Evolutionary conservation across 2,329 filamentous ascomycete genomes (phyloP), one percentile per base, ranked within the genome.

Genomic region (Zelopaecilomyces penicillatus): DNA sequence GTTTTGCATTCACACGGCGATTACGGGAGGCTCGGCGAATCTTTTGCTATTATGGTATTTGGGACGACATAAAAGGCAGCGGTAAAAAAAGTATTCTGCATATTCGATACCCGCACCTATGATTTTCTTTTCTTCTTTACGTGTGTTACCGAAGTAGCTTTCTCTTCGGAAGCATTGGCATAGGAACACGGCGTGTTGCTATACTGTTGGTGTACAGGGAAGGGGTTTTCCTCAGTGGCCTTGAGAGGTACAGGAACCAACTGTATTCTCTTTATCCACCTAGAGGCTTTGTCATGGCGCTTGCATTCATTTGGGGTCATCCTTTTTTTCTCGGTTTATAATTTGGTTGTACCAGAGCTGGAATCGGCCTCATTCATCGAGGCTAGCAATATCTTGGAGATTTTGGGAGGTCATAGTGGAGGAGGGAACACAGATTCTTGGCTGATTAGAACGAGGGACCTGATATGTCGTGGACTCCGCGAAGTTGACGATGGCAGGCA

Each of bases 31-130:
- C 52, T 50, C 47, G 56, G 49, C 44, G 45, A 50, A 44, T 19
- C 31, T 39, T 44, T 50, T 58, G 47, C 54, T 54, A 57, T 58
- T 44, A 56, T 54, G 56, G 52, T 49, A 55, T 60, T 53, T 44
- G 48, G 56, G 54, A 58, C 56, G 57, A 57, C 54, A 55, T 50
- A 57, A 42, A 32, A 49, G 50, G 51, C 48, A 53, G 49, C 42
- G 54, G 50, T 52, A 48, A 52, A 53, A 60, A 56, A 61, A 61
- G 56, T 54, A 59, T 58, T 55, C 57, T 56, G 51, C 54, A 56
- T 60, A 48, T 49, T 54, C 56, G 58, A 61, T 61, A 61, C 57
- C 57, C 55, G 53, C 55, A 59, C 33, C 42, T 47, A 42, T 37
- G 32, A 30, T 39, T 30, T 41, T 42, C 19, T 19, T 19, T 19